Evolutionary conservation across 208 protist species (phyloP).

Genomic region (Chromosphaera perkinsii): DNA sequence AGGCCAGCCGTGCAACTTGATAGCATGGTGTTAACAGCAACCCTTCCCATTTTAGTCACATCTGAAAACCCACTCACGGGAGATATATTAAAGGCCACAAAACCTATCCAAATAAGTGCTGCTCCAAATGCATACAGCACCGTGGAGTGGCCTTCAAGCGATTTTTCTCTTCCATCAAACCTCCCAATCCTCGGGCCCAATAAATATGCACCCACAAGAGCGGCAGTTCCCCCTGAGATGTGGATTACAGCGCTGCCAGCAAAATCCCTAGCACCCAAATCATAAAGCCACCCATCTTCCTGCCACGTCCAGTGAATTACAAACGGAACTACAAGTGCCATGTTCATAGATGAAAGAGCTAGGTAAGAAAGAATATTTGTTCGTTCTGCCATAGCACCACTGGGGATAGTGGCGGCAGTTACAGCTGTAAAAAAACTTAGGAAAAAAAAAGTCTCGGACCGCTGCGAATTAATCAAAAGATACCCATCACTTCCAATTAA

Average conservation of each 20-base stretch:
- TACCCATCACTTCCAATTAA: conserved; percentile 28
- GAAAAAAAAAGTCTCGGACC: neutral
- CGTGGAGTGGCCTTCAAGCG: neutral
- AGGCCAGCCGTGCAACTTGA: neutral
- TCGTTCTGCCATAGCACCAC: conserved; percentile 2
- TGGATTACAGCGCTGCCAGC: conserved; percentile 1
- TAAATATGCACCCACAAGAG: neutral
- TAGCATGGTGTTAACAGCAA: neutral
- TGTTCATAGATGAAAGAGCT: neutral
- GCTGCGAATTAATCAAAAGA: neutral
- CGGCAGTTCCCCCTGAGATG: neutral
- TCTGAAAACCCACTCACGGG: neutral
- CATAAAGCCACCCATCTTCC: neutral
- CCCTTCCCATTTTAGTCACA: neutral
- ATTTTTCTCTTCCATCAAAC: neutral
- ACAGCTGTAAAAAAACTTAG: neutral
- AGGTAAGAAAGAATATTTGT: neutral
- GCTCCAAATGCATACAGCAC: conserved; percentile 1
- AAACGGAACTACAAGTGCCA: conserved; percentile 10
- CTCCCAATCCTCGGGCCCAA: neutral
- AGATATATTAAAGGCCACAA: conserved; percentile 1
- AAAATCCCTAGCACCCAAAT: conserved; percentile 3
- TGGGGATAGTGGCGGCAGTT: conserved; percentile 6
- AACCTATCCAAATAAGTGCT: conserved; percentile 1
- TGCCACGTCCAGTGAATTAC: conserved; percentile 6